Conservation (phyloP, 1,284 basidiomycete species). For the Chondrostereum purpureum region DNA sequence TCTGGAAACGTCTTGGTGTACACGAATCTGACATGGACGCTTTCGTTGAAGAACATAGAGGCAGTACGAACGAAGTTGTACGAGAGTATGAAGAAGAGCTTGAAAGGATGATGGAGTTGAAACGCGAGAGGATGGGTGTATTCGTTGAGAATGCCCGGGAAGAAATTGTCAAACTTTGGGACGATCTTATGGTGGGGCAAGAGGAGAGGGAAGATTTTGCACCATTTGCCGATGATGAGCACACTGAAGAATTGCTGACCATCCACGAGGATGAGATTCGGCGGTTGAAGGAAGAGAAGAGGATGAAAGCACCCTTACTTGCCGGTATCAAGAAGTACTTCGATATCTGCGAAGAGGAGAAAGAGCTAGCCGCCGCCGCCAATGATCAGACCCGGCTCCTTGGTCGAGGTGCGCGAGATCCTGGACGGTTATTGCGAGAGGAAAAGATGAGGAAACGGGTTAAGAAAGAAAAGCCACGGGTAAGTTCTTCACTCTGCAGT, state of each 20-base stretch:
- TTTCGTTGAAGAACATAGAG: conserved; percentile 75
- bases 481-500: conserved; percentile 30
- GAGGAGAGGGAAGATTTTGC: conserved; percentile 79
- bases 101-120: conserved; percentile 84
- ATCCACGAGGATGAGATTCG: conserved; percentile 87
- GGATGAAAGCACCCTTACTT: conserved; percentile 73
- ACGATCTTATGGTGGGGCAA: conserved; percentile 80
- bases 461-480: conserved; percentile 89
- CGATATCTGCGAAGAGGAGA: conserved; percentile 86
- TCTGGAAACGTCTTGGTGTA: conserved; percentile 78
- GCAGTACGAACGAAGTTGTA: conserved; percentile 70
- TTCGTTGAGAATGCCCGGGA: conserved; percentile 82
- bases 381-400: conserved; percentile 72
- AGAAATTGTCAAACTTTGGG: conserved; percentile 82
- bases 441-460: conserved; percentile 98
- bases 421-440: conserved; percentile 76
- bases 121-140: conserved; percentile 79
- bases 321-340: conserved; percentile 83
- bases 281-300: conserved; percentile 74
- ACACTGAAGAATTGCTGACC: conserved; percentile 81
- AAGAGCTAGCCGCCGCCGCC: conserved; percentile 78
- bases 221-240: conserved; percentile 79
- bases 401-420: conserved; percentile 75
- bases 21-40: conserved; percentile 68
- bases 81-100: conserved; percentile 85